Percentiles rank a stretch among this genome's conserved stretches.
Conservation (phyloP, 179 eudicot species). For the Beta corolliflora region DNA sequence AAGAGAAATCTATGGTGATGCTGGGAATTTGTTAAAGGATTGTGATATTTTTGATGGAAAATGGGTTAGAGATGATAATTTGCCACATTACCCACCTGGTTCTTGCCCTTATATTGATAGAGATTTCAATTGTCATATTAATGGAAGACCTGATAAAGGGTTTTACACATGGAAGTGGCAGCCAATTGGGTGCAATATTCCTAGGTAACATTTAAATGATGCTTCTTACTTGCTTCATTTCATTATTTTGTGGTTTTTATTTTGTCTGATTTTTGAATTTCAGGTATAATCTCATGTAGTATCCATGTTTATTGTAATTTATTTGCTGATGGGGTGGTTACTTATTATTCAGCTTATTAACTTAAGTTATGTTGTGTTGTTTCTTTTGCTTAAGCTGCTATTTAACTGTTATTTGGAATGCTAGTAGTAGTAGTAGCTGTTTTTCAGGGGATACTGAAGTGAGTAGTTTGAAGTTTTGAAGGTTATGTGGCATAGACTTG, state of each 20-base stretch:
- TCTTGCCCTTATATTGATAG: constrained; percentile 77
- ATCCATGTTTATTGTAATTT: neutral
- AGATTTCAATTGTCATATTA: constrained; percentile 72
- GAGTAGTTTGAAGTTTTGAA: neutral
- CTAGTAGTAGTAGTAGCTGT: neutral
- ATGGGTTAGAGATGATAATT: constrained; percentile 71
- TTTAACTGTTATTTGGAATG: too few relatives aligned
- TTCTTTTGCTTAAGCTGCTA: neutral
- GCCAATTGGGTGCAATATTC: constrained; percentile 64
- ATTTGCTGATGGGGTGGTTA: neutral
- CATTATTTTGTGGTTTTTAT: neutral
- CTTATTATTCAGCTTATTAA: neutral
- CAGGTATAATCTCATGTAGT: too few relatives aligned
- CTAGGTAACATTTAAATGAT: constrained; percentile 41
- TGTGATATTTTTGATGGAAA: constrained; percentile 78
- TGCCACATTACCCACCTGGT: constrained; percentile 69
- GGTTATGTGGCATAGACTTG: neutral
- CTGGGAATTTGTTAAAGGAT: constrained; percentile 16
- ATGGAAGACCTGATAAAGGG: constrained; percentile 63
- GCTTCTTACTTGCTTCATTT: neutral
- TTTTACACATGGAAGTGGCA: constrained; percentile 71
- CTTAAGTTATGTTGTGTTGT: neutral
- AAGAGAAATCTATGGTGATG: constrained; percentile 5
- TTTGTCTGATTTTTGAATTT: neutral
- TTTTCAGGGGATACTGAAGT: neutral